phyloP scores from a whole-genome alignment of 2,329 filamentous ascomycete genomes.

The Ambrosiella beaveri region DNA sequence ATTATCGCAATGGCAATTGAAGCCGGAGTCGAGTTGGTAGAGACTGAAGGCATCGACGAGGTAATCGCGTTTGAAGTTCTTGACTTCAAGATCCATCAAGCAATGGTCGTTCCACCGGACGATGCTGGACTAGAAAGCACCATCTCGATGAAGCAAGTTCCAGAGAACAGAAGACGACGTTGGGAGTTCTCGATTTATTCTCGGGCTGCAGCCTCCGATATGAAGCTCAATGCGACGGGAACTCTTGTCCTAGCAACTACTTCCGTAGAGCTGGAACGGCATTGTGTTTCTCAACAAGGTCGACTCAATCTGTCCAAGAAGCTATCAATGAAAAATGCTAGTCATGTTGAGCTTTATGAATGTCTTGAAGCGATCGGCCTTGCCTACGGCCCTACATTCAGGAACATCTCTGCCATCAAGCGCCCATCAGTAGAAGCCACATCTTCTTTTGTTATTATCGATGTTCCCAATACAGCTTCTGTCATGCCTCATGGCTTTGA shows the following conservation, averaged over 20 bases:
- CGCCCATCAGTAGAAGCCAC: conserved; percentile 20
- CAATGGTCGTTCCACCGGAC: conserved; percentile 32
- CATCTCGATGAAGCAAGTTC: conserved; percentile 25
- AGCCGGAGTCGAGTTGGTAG: conserved; percentile 24
- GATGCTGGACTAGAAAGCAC: conserved; percentile 31
- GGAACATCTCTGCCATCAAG: conserved; percentile 26
- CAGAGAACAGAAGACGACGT: background rate
- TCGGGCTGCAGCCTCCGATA: conserved; percentile 21
- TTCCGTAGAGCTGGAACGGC: background rate
- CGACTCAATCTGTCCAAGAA: background rate
- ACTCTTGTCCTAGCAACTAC: background rate
- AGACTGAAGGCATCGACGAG: conserved; percentile 11
- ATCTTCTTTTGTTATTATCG: conserved; percentile 20
- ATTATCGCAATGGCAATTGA: conserved; percentile 33
- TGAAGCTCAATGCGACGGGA: conserved; percentile 24
- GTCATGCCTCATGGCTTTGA: conserved; percentile 37
- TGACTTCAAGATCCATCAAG: conserved; percentile 30
- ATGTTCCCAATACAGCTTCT: conserved; percentile 31
- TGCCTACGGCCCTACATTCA: conserved; percentile 33
- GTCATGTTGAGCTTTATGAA: conserved; percentile 26
- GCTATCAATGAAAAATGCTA: background rate
- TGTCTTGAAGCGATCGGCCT: conserved; percentile 32
- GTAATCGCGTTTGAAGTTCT: conserved; percentile 25
- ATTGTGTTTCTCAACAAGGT: background rate
- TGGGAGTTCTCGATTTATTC: conserved; percentile 31